Conservation (phyloP, 2,329 filamentous ascomycete genomes). For the Fulvia fulva region DNA sequence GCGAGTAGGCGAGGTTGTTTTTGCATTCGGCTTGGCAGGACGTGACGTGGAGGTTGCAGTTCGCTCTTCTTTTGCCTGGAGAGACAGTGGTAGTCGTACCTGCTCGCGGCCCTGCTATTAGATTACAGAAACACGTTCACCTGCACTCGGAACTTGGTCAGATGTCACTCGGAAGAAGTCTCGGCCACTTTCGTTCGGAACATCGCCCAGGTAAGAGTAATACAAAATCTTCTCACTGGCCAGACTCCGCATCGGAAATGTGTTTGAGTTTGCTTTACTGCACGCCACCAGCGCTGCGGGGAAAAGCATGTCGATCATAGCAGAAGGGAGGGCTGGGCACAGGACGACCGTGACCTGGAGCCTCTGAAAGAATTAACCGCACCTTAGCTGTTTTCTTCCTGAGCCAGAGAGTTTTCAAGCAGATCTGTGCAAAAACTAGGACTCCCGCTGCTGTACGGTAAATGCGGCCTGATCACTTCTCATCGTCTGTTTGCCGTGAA, state of each 20-base stretch:
- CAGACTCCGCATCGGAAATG: neutral
- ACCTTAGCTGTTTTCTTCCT: neutral
- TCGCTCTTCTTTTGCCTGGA: neutral
- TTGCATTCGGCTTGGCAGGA: neutral
- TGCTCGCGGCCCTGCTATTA: neutral
- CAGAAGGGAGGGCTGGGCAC: neutral
- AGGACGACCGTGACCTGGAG: neutral
- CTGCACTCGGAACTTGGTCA: neutral
- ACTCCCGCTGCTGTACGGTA: neutral
- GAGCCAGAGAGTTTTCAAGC: neutral
- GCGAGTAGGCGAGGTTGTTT: neutral
- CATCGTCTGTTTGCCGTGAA: neutral
- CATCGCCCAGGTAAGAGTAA: neutral
- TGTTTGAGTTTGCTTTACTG: neutral
- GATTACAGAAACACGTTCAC: neutral
- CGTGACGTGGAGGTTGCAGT: neutral
- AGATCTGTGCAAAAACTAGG: neutral
- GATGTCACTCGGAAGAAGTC: neutral
- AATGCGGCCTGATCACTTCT: constrained; percentile 5
- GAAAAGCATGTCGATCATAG: neutral
- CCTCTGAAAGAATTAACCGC: neutral
- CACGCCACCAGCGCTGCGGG: neutral
- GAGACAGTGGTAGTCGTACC: neutral
- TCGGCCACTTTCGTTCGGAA: neutral
- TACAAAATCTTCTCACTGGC: neutral